Percentiles rank a stretch among this genome's conserved stretches.
These are phyloP conservation scores for Apiotrichum akiyoshidainum DNA, from an alignment of 1,284 basidiomycete genomes.

Conservation along the genomic window DNA sequence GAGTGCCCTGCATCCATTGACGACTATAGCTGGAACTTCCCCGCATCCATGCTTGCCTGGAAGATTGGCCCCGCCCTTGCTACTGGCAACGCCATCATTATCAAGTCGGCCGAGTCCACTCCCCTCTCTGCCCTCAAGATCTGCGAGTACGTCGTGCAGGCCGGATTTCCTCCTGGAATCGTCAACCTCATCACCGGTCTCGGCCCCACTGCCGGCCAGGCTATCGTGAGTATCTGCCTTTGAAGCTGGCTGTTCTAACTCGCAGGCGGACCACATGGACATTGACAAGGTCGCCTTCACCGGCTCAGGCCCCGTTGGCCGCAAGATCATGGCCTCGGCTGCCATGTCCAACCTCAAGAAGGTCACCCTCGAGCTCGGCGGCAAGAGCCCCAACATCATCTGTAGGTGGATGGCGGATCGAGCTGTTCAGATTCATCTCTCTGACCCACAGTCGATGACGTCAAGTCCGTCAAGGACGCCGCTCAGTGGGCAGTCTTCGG, in stretches of 20 bases:
- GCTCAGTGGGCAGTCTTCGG: slow-evolving; percentile 28
- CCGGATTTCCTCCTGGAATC: slow-evolving; percentile 83
- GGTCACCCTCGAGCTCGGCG: slow-evolving; percentile 56
- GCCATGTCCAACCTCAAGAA: slow-evolving; percentile 74
- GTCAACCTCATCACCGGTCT: slow-evolving; percentile 79
- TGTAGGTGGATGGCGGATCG: slow-evolving; percentile 4
- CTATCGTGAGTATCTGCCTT: slow-evolving; percentile 52
- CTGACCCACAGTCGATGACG: slow-evolving; percentile 20
- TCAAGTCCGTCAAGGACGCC: slow-evolving; percentile 21
- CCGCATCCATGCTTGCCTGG: slow-evolving; percentile 84
- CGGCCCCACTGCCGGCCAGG: slow-evolving; percentile 54
- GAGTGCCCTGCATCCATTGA: background rate
- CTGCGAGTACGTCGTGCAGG: slow-evolving; percentile 65
- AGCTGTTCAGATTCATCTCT: background rate
- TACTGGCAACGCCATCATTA: slow-evolving; percentile 45
- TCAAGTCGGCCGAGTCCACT: slow-evolving; percentile 64
- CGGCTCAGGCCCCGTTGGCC: slow-evolving; percentile 66
- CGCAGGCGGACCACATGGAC: slow-evolving; percentile 58
- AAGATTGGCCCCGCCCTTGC: slow-evolving; percentile 86
- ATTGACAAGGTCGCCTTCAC: slow-evolving; percentile 64
- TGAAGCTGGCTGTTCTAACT: slow-evolving; percentile 1
- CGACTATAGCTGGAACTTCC: slow-evolving; percentile 64
- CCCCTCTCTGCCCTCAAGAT: slow-evolving; percentile 71
- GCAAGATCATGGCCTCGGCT: slow-evolving; percentile 76
- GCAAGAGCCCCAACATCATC: slow-evolving; percentile 38